These are phyloP conservation scores for Saccharomycopsis babjevae DNA, from an alignment of 805 yeast genomes.

Conservation along the genomic window DNA sequence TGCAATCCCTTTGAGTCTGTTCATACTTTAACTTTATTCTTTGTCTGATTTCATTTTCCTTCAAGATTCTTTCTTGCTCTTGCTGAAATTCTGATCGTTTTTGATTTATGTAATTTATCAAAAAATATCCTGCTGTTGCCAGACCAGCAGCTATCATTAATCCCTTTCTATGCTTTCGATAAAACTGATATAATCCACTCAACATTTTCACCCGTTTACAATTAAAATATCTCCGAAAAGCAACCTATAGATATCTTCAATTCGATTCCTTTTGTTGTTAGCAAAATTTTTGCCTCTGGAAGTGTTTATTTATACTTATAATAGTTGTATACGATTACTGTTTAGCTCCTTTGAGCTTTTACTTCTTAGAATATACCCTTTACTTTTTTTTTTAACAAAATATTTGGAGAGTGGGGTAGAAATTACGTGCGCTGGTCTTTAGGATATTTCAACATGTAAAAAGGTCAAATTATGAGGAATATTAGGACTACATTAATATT, in stretches of 20 bases:
- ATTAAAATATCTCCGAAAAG: background rate
- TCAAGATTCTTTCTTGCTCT: conserved; percentile 38
- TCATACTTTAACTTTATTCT: conserved; percentile 73
- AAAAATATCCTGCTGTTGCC: conserved; percentile 35
- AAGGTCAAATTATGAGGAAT: no score
- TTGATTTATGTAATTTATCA: conserved; percentile 32
- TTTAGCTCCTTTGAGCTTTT: background rate
- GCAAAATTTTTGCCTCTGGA: no score
- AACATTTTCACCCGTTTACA: conserved; percentile 21
- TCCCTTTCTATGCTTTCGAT: conserved; percentile 36
- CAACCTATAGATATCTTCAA: no score
- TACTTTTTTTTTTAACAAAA: background rate
- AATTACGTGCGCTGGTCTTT: conserved; percentile 1
- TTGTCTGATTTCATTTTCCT: conserved; percentile 34
- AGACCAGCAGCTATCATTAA: conserved; percentile 35
- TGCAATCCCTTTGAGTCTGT: conserved; percentile 87
- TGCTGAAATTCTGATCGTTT: conserved; percentile 42
- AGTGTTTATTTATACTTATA: no score
- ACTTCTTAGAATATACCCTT: background rate
- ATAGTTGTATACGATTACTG: no score
- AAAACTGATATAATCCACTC: conserved; percentile 27
- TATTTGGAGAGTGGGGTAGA: background rate
- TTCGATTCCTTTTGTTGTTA: no score
- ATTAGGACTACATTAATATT: no score
- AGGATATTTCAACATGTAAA: background rate